Conservation (phyloP, 2,329 filamentous ascomycete genomes). For the Atkinsonella texensis region DNA sequence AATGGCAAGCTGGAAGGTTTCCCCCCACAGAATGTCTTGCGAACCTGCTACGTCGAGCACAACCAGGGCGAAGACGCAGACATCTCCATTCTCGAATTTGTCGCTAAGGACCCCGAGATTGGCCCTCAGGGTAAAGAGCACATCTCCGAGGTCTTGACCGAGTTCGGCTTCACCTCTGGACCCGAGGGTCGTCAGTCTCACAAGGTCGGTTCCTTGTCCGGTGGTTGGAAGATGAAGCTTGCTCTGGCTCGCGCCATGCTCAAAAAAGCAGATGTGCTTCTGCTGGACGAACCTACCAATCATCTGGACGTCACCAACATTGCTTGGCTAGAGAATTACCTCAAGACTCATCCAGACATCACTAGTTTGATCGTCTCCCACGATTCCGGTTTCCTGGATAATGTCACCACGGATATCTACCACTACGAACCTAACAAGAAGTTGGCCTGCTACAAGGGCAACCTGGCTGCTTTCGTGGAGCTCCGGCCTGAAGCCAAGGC, state of each 20-base stretch:
- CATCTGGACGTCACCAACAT: constrained; percentile 95
- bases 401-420: constrained; percentile 97
- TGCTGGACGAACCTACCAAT: constrained; percentile 98
- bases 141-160: constrained; percentile 71
- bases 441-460: constrained; percentile 73
- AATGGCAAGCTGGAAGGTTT: constrained; percentile 95
- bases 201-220: constrained; percentile 86
- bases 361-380: constrained; percentile 96
- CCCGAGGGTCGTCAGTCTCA: constrained; percentile 81
- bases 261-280: constrained; percentile 86
- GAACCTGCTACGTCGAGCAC: constrained; percentile 97
- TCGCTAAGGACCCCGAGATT: constrained; percentile 79
- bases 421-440: constrained; percentile 97
- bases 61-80: constrained; percentile 98
- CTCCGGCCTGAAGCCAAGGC: constrained; percentile 89
- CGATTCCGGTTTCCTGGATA: constrained; percentile 95
- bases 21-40: constrained; percentile 79
- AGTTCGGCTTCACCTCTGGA: constrained; percentile 88
- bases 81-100: constrained; percentile 88
- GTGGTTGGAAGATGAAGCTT: constrained; percentile 99
- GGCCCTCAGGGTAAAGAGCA: constrained; percentile 65
- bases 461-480: constrained; percentile 73
- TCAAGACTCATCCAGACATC: constrained; percentile 91
- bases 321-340: constrained; percentile 88
- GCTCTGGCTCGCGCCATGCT: constrained; percentile 94